A percentile compares a stretch with the other conserved stretches of the same genome.
These are phyloP conservation scores for Penicillium canescens DNA, from an alignment of 495 filamentous ascomycete species.

Conservation along the genomic window DNA sequence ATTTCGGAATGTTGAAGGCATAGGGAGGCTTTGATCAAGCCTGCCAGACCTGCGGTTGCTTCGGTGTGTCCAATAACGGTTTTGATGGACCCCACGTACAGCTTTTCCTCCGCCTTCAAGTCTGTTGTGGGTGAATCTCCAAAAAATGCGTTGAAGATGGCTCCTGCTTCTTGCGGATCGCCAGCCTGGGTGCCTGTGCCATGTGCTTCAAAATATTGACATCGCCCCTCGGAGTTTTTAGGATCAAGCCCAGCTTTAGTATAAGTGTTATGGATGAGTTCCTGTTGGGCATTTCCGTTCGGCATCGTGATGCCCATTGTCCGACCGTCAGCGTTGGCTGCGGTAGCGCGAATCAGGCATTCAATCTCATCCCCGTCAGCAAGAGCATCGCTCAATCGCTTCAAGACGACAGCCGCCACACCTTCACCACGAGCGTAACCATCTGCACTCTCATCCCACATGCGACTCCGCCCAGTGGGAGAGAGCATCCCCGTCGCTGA, in stretches of 20 bases:
- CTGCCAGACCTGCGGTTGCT: too few relatives aligned
- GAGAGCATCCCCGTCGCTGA: conserved; percentile 27
- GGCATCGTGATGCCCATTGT: conserved; percentile 27
- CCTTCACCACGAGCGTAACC: conserved; percentile 42
- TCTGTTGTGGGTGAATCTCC: too few relatives aligned
- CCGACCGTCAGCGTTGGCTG: conserved; percentile 26
- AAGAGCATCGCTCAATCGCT: conserved; percentile 29
- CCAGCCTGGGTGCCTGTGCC: too few relatives aligned
- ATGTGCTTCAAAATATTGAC: neutral
- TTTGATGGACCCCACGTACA: too few relatives aligned
- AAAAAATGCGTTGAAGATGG: too few relatives aligned
- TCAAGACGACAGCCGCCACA: conserved; percentile 29
- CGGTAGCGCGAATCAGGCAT: conserved; percentile 36
- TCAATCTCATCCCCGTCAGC: conserved; percentile 40
- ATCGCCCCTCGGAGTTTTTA: neutral
- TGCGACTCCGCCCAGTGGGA: conserved; percentile 21
- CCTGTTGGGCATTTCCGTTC: conserved; percentile 16
- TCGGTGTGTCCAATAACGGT: too few relatives aligned
- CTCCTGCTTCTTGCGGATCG: too few relatives aligned
- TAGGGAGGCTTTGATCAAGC: too few relatives aligned
- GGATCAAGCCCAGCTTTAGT: neutral
- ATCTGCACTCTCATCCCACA: conserved; percentile 28
- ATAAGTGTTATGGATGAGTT: neutral
- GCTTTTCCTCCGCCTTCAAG: too few relatives aligned
- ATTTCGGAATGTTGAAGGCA: too few relatives aligned